Evolutionary conservation across 495 filamentous ascomycete species (phyloP).

Genomic region (Neurospora sp.): DNA sequence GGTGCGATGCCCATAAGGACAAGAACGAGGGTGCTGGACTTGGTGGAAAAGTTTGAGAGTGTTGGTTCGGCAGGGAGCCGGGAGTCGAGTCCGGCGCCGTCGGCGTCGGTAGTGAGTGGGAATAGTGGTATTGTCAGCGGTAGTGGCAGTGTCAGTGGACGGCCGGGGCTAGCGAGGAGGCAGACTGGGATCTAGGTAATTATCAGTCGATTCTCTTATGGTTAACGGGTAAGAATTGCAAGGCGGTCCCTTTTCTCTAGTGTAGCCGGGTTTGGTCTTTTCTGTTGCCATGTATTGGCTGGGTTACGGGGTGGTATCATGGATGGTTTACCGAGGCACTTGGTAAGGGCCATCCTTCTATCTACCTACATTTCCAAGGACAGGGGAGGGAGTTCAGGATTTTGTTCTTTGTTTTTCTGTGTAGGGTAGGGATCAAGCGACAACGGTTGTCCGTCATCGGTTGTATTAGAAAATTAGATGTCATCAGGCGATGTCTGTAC

Average conservation of each 20-base stretch:
- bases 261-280: not conserved
- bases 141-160: not conserved
- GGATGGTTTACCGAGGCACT: not conserved
- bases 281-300: not conserved
- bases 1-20: constrained; percentile 9
- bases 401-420: not conserved
- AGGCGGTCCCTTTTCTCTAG: not conserved
- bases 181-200: not conserved
- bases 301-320: not conserved
- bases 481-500: not conserved
- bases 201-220: not conserved
- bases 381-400: not conserved
- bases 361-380: not conserved
- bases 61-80: constrained; percentile 23
- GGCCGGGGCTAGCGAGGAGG: not conserved
- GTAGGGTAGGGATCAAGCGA: not conserved
- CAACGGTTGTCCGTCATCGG: not conserved
- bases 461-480: not conserved
- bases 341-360: not conserved
- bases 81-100: constrained; percentile 14
- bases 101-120: not conserved
- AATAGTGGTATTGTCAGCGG: not conserved
- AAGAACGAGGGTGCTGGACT: constrained; percentile 31
- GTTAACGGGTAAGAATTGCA: not conserved
- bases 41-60: constrained; percentile 36